Conservation (phyloP, 2,329 filamentous ascomycete species). For the Fusarium paranaense region DNA sequence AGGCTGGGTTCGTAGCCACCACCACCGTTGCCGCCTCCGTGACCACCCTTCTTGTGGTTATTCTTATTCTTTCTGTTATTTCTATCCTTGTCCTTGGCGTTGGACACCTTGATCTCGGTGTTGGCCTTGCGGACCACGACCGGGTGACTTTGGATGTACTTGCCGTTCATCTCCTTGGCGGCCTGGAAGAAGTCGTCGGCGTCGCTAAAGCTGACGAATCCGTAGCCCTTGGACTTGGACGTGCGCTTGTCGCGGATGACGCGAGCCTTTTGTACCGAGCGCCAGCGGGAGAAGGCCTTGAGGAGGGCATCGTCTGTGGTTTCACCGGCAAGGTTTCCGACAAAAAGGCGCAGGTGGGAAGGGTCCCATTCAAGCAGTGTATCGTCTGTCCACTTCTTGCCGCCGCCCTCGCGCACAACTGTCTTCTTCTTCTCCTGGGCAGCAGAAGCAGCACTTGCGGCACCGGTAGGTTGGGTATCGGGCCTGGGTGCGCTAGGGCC, state of each 20-base stretch:
- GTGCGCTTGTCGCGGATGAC: constrained; percentile 96
- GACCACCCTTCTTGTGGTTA: constrained; percentile 50
- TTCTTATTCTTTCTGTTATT: constrained; percentile 51
- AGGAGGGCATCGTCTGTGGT: constrained; percentile 95
- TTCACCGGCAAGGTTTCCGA: constrained; percentile 96
- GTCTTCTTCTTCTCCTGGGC: constrained; percentile 79
- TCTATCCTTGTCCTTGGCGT: constrained; percentile 70
- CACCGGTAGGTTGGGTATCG: constrained; percentile 55
- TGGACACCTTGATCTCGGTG: constrained; percentile 86
- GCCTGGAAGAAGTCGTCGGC: constrained; percentile 97
- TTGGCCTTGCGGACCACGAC: constrained; percentile 88
- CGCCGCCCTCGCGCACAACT: constrained; percentile 87
- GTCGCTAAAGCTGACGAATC: constrained; percentile 95
- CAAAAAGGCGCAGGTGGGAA: constrained; percentile 91
- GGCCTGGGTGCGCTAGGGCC: constrained; percentile 46
- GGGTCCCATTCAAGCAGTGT: constrained; percentile 96
- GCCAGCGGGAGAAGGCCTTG: constrained; percentile 92
- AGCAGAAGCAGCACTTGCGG: constrained; percentile 13
- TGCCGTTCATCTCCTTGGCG: constrained; percentile 97
- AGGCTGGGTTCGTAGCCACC: constrained; percentile 62
- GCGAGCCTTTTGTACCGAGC: constrained; percentile 89
- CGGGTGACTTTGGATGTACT: constrained; percentile 98
- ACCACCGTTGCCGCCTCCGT: constrained; percentile 41
- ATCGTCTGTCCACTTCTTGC: constrained; percentile 91
- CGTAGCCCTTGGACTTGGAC: constrained; percentile 95